Evolutionary conservation across 2,329 filamentous ascomycete genomes (phyloP).

Genomic region (Didymella arachidicola): DNA sequence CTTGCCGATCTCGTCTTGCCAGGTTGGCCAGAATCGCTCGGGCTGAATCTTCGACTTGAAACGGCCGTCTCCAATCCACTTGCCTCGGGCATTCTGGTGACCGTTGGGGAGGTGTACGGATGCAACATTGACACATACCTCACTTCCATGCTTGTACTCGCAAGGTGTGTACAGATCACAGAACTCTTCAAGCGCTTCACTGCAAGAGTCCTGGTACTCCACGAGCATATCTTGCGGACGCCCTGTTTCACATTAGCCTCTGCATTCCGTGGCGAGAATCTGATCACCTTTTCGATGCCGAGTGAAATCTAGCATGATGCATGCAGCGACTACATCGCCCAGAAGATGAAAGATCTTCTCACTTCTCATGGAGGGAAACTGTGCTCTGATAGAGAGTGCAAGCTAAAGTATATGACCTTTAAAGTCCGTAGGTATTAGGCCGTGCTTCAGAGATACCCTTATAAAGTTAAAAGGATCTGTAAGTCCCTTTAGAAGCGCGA

Average conservation of each 20-base stretch:
- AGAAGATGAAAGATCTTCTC: background rate
- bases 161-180: background rate
- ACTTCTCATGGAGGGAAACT: background rate
- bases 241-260: background rate
- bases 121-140: background rate
- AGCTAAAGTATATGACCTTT: background rate
- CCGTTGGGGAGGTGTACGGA: background rate
- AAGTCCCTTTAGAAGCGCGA: slow-evolving; percentile 48
- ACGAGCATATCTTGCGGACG: background rate
- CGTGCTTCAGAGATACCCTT: background rate
- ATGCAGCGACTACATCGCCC: background rate
- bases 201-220: background rate
- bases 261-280: background rate
- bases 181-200: background rate
- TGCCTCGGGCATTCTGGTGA: background rate
- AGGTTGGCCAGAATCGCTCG: background rate
- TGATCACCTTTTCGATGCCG: background rate
- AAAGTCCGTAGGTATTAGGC: background rate
- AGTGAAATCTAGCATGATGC: background rate
- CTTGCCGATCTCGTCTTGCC: background rate
- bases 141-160: background rate
- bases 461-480: slow-evolving; percentile 58
- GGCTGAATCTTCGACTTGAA: background rate
- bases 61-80: background rate
- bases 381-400: background rate